phyloP scores from a whole-genome alignment of 768 basidiomycete genomes.

The Agaricus blazei region DNA sequence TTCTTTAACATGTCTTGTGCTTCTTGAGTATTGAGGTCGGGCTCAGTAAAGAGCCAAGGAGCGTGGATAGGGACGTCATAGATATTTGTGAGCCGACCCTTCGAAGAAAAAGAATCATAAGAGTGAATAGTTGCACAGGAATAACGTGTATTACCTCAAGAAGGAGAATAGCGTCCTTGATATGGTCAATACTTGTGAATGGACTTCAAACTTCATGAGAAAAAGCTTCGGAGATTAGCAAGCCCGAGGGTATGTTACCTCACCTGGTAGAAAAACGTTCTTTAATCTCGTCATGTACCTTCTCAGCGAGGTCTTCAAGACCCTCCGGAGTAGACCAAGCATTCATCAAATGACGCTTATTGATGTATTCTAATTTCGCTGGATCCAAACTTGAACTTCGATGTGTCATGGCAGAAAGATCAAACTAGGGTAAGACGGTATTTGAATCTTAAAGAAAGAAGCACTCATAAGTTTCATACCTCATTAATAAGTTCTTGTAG shows the following conservation, averaged over 20 bases:
- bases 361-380: slow-evolving; percentile 78
- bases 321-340: slow-evolving; percentile 46
- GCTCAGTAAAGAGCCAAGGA: slow-evolving; percentile 76
- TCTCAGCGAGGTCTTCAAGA: slow-evolving; percentile 46
- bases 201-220: slow-evolving; percentile 23
- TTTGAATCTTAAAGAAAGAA: not conserved
- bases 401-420: slow-evolving; percentile 71
- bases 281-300: slow-evolving; percentile 49
- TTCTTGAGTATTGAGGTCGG: slow-evolving; percentile 50
- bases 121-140: not conserved
- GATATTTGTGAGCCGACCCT: slow-evolving; percentile 70
- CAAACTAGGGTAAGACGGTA: slow-evolving; percentile 48
- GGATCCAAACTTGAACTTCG: slow-evolving; percentile 80
- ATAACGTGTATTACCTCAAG: slow-evolving; percentile 43
- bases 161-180: slow-evolving; percentile 57
- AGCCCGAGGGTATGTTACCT: slow-evolving; percentile 7
- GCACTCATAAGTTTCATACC: slow-evolving; percentile 25
- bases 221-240: not conserved
- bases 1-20: slow-evolving; percentile 48
- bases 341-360: slow-evolving; percentile 77
- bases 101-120: not conserved
- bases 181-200: slow-evolving; percentile 49
- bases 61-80: slow-evolving; percentile 64
- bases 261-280: slow-evolving; percentile 58
- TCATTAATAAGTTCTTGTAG: slow-evolving; percentile 59